Percentiles rank a stretch among this genome's conserved stretches.
Evolutionary conservation across 495 filamentous ascomycete genomes (phyloP).

Genomic region (Zalerion maritima): DNA sequence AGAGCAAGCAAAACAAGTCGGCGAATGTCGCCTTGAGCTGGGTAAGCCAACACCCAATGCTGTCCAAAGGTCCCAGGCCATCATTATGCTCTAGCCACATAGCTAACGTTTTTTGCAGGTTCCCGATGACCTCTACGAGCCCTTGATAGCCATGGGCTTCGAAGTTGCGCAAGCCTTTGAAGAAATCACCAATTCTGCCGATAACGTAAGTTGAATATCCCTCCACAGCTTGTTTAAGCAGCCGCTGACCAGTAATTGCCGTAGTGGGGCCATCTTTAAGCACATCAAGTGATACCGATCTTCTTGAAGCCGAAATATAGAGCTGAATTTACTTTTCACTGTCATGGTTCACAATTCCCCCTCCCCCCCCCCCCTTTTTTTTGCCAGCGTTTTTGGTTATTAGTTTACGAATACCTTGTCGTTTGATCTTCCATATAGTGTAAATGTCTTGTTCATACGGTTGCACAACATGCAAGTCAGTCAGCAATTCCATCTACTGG

Average conservation of each 20-base stretch:
- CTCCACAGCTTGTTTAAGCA: background rate
- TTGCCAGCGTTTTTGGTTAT: no score
- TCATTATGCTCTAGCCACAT: background rate
- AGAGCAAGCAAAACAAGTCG: slow-evolving; percentile 63
- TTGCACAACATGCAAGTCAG: no score
- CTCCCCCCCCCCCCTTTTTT: no score
- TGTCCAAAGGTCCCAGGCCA: background rate
- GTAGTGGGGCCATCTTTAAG: slow-evolving; percentile 27
- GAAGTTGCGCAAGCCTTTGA: slow-evolving; percentile 62
- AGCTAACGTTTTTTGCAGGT: slow-evolving; percentile 35
- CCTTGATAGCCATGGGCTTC: slow-evolving; percentile 62
- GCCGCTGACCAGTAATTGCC: slow-evolving; percentile 5
- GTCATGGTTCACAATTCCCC: no score
- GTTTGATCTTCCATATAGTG: no score
- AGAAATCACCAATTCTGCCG: slow-evolving; percentile 62
- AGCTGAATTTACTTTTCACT: no score
- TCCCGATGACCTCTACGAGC: slow-evolving; percentile 55
- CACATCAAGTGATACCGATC: no score
- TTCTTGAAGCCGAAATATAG: no score
- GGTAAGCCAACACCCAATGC: slow-evolving; percentile 32
- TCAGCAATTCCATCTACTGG: no score
- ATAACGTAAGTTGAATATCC: slow-evolving; percentile 29
- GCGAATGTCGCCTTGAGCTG: slow-evolving; percentile 59
- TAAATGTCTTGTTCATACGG: no score
- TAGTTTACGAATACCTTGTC: no score